Evolutionary conservation across 2,329 filamentous ascomycete species (phyloP).

Genomic region (Sclerotinia spermophila): DNA sequence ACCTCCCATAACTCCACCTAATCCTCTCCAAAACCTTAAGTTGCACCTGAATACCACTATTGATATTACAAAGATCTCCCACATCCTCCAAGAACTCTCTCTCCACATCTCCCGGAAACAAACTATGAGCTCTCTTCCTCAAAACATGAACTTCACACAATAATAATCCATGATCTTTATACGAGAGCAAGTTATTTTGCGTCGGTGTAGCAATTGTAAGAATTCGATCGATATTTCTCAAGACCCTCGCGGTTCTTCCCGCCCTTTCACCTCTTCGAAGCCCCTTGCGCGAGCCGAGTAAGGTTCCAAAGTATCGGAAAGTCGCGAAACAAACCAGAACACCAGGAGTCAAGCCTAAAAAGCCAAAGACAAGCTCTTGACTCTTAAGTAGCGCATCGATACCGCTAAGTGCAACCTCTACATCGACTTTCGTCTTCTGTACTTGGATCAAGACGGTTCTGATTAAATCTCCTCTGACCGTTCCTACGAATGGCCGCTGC

Average conservation of each 20-base stretch:
- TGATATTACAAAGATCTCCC: conserved; percentile 77
- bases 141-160: conserved; percentile 87
- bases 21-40: conserved; percentile 77
- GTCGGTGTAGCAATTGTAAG: conserved; percentile 65
- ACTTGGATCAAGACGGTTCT: conserved; percentile 92
- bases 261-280: conserved; percentile 61
- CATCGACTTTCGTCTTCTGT: conserved; percentile 97
- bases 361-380: conserved; percentile 96
- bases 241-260: conserved; percentile 68
- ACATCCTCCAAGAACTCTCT: conserved; percentile 87
- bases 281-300: conserved; percentile 69
- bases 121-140: conserved; percentile 59
- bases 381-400: conserved; percentile 94
- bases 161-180: conserved; percentile 88
- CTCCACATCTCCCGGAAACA: conserved; percentile 71
- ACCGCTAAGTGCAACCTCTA: conserved; percentile 92
- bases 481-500: conserved; percentile 74
- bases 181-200: conserved; percentile 72
- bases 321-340: conserved; percentile 80
- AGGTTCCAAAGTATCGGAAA: conserved; percentile 65
- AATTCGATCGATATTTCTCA: conserved; percentile 85
- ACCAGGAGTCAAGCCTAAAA: conserved; percentile 88
- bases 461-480: conserved; percentile 80
- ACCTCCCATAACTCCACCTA: conserved; percentile 84
- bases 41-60: conserved; percentile 73